phyloP scores from a whole-genome alignment of 371 early-diverging fungal genomes.

The Zancudomyces culisetae region DNA sequence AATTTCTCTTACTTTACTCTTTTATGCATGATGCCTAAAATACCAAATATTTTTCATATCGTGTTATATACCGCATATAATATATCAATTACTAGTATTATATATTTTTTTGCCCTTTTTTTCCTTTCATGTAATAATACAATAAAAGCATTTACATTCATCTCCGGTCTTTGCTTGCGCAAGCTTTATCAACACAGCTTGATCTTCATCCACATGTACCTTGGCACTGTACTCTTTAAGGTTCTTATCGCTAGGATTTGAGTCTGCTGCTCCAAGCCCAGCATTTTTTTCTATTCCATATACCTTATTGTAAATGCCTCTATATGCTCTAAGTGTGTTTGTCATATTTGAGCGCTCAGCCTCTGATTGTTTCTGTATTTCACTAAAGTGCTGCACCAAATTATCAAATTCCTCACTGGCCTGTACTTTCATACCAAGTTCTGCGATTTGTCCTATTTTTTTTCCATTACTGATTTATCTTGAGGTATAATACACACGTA shows the following conservation, averaged over 20 bases:
- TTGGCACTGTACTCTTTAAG: background rate
- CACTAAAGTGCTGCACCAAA: conserved; percentile 46
- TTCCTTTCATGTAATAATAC: background rate
- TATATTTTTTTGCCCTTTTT: background rate
- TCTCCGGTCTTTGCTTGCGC: conserved; percentile 6
- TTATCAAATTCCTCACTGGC: conserved; percentile 50
- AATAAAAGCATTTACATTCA: background rate
- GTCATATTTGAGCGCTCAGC: background rate
- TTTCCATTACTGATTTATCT: no score
- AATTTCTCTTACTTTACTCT: background rate
- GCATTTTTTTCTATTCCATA: no score
- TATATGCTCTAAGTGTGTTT: no score
- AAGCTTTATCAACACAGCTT: conserved; percentile 1
- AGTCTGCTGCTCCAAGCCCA: no score
- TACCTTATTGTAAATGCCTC: no score
- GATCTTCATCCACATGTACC: conserved; percentile 3
- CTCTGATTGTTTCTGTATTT: background rate
- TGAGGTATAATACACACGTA: no score
- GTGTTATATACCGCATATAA: background rate
- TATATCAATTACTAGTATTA: background rate
- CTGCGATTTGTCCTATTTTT: conserved; percentile 48
- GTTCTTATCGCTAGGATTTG: no score
- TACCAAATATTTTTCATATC: background rate
- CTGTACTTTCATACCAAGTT: conserved; percentile 3
- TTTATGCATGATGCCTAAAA: background rate